phyloP scores from a whole-genome alignment of 2,329 filamentous ascomycete genomes.

The Pseudocercospora fijiensis region DNA sequence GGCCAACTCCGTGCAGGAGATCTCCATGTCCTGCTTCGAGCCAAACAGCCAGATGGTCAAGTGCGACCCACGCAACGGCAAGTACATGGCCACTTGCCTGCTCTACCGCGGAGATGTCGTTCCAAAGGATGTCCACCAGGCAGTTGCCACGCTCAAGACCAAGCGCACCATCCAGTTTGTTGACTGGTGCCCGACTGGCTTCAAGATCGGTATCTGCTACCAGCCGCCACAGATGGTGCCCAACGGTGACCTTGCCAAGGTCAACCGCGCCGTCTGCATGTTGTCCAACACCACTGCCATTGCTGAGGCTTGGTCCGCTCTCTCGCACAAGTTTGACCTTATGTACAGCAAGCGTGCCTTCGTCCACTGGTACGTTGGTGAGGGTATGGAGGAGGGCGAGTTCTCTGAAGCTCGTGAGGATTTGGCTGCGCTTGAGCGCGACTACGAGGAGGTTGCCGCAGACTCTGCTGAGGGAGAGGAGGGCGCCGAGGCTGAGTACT shows the following conservation, averaged over 20 bases:
- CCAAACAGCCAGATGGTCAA: conserved; percentile 99
- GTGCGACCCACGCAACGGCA: conserved; percentile 96
- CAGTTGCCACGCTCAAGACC: conserved; percentile 95
- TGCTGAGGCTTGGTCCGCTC: conserved; percentile 93
- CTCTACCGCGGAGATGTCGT: conserved; percentile 98
- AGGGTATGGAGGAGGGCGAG: conserved; percentile 99
- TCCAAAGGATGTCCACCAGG: conserved; percentile 88
- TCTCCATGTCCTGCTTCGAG: conserved; percentile 99
- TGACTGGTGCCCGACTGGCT: conserved; percentile 99
- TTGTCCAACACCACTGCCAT: conserved; percentile 98
- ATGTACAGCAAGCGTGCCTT: conserved; percentile 99
- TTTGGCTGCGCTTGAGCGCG: conserved; percentile 92
- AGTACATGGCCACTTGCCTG: conserved; percentile 99
- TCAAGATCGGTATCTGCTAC: conserved; percentile 99
- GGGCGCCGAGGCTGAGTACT: conserved; percentile 87
- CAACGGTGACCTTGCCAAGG: conserved; percentile 95
- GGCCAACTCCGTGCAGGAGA: conserved; percentile 96
- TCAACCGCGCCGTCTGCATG: conserved; percentile 99
- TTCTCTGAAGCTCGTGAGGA: conserved; percentile 99
- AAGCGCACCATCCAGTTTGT: conserved; percentile 99
- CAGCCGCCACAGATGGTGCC: conserved; percentile 94
- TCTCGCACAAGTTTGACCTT: conserved; percentile 98
- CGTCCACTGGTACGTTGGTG: conserved; percentile 99
- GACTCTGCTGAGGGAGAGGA: conserved; percentile 89
- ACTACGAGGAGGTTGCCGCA: conserved; percentile 97